A percentile compares a stretch with the other conserved stretches of the same genome.
These are phyloP conservation scores for Xylariaceae sp. DNA, from an alignment of 2,329 filamentous ascomycete species.

Conservation along the genomic window DNA sequence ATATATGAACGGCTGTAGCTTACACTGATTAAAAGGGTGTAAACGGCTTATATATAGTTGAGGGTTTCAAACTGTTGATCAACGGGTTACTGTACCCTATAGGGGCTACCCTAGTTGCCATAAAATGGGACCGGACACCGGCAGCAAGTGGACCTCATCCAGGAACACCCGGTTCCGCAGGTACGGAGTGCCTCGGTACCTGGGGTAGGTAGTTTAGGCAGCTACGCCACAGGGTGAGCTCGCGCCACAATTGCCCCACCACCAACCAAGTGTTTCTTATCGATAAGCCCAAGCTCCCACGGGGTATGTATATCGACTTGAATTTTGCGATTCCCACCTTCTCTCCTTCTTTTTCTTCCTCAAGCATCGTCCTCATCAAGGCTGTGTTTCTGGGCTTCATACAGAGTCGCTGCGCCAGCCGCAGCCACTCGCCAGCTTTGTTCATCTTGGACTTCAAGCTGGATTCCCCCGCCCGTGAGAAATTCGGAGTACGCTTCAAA, in stretches of 20 bases:
- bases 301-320: constrained; percentile 20
- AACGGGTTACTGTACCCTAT: too few species aligned
- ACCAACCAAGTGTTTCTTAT: constrained; percentile 15
- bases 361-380: constrained; percentile 82
- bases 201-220: too few species aligned
- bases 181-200: too few species aligned
- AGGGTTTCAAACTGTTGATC: too few species aligned
- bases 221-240: neutral
- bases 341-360: constrained; percentile 36
- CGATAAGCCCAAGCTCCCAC: constrained; percentile 24
- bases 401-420: constrained; percentile 50
- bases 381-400: constrained; percentile 96
- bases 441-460: constrained; percentile 20
- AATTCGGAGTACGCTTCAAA: constrained; percentile 97
- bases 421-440: constrained; percentile 34
- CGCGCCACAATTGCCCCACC: constrained; percentile 3
- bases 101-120: too few species aligned
- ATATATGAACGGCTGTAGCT: too few species aligned
- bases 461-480: constrained; percentile 71
- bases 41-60: too few species aligned
- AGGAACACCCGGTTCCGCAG: too few species aligned
- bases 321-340: constrained; percentile 19
- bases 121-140: neutral
- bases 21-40: too few species aligned
- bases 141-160: too few species aligned